phyloP scores from a whole-genome alignment of 2,329 filamentous ascomycete genomes.

The Bipolaris cookei region DNA sequence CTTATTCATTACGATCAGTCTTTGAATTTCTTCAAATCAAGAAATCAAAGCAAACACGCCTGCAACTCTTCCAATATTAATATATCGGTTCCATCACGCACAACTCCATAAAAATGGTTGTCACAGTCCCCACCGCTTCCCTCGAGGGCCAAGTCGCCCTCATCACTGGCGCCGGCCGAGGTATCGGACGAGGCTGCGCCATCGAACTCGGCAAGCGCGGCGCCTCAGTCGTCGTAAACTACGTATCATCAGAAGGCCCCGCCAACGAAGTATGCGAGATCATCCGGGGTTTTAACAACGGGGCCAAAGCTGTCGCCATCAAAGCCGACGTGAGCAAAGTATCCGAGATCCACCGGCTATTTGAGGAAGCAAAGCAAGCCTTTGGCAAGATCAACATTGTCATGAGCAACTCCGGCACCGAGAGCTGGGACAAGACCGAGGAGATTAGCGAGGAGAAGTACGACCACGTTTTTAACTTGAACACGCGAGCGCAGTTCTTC shows the following conservation, averaged over 20 bases:
- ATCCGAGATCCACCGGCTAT: constrained; percentile 65
- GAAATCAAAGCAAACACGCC: constrained; percentile 1
- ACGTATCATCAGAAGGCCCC: constrained; percentile 60
- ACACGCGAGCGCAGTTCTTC: constrained; percentile 76
- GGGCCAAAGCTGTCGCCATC: constrained; percentile 62
- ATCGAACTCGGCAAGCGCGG: constrained; percentile 71
- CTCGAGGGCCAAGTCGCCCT: constrained; percentile 63
- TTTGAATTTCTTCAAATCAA: neutral
- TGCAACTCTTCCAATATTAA: neutral
- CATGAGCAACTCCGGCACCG: constrained; percentile 65
- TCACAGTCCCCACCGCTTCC: constrained; percentile 56
- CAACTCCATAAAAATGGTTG: constrained; percentile 44
- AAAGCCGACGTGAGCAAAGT: constrained; percentile 64
- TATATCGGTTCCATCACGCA: constrained; percentile 18
- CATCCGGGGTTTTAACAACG: constrained; percentile 55
- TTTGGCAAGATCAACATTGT: constrained; percentile 56
- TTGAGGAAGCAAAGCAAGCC: constrained; percentile 52
- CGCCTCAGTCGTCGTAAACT: constrained; percentile 70
- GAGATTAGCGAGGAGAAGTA: constrained; percentile 74
- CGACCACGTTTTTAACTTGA: constrained; percentile 73
- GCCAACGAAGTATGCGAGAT: constrained; percentile 57
- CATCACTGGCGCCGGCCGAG: constrained; percentile 68
- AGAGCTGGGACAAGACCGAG: constrained; percentile 71
- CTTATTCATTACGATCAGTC: neutral
- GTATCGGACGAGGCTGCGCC: constrained; percentile 70